phyloP scores from a whole-genome alignment of 768 basidiomycete genomes.

The Phanerodontia chrysosporium region DNA sequence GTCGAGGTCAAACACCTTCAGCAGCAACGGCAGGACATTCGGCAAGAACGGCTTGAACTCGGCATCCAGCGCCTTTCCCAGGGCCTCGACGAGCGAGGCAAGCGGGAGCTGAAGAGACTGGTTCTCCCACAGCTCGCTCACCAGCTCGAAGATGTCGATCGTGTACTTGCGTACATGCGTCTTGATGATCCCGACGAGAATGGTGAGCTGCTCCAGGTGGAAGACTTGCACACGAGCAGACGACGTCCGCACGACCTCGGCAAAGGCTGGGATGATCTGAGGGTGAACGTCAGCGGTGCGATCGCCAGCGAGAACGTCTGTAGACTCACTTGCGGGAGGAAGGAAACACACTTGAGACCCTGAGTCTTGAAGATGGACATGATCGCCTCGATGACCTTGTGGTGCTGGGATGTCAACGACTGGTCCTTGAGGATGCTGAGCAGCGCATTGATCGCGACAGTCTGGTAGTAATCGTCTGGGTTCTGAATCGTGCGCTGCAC shows the following conservation, averaged over 20 bases:
- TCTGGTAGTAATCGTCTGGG: conserved; percentile 96
- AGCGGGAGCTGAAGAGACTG: conserved; percentile 82
- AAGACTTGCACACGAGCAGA: conserved; percentile 85
- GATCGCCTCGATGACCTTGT: conserved; percentile 93
- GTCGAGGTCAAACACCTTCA: conserved; percentile 91
- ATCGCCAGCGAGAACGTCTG: too few relatives aligned
- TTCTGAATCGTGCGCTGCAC: conserved; percentile 57
- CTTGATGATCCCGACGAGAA: conserved; percentile 93
- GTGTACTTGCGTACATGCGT: conserved; percentile 94
- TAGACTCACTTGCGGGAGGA: conserved; percentile 77
- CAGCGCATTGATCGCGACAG: conserved; percentile 86
- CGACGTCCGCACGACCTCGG: conserved; percentile 78
- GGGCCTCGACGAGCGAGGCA: conserved; percentile 86
- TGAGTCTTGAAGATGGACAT: conserved; percentile 99
- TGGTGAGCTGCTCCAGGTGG: conserved; percentile 92
- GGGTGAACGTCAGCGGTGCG: too few relatives aligned
- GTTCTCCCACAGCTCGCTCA: conserved; percentile 90
- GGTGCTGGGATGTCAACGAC: conserved; percentile 79
- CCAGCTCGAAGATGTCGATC: conserved; percentile 76
- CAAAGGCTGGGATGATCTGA: conserved; percentile 93
- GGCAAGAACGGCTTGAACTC: conserved; percentile 97
- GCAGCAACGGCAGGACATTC: conserved; percentile 79
- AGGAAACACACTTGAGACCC: conserved; percentile 92
- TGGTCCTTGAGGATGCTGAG: conserved; percentile 87
- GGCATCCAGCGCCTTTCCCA: conserved; percentile 90